These are phyloP conservation scores for Aureobasidium sp. DNA, from an alignment of 2,329 filamentous ascomycete species.

Conservation along the genomic window DNA sequence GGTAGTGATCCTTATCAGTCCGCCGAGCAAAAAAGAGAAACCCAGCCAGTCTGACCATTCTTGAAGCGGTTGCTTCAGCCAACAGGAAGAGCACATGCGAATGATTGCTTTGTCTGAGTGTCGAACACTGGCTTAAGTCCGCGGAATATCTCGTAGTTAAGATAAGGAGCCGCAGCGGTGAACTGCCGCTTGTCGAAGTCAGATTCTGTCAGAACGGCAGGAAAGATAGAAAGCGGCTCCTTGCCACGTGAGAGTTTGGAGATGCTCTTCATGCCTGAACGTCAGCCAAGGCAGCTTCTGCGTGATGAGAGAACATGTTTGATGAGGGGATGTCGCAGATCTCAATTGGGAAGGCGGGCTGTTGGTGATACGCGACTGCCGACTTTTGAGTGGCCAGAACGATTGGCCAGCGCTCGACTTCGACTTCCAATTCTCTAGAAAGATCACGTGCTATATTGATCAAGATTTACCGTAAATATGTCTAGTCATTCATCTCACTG, in stretches of 20 bases:
- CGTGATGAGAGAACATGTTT: neutral
- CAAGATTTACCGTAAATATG: neutral
- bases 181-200: neutral
- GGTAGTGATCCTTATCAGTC: neutral
- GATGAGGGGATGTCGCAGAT: neutral
- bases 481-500: no score
- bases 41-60: neutral
- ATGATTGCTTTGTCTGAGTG: neutral
- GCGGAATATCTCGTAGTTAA: neutral
- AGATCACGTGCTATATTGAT: neutral
- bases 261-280: neutral
- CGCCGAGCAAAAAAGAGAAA: neutral
- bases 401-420: neutral
- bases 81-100: neutral
- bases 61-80: neutral
- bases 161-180: neutral
- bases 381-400: neutral
- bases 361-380: neutral
- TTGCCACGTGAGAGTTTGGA: neutral
- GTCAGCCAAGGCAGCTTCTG: neutral
- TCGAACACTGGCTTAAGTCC: neutral
- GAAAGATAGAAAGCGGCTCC: neutral
- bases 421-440: neutral
- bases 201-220: neutral
- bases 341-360: neutral